A percentile compares a stretch with the other conserved stretches of the same genome.
Evolutionary conservation across 2,329 filamentous ascomycete genomes (phyloP).

Genomic region (Aspergillus tubingensis): DNA sequence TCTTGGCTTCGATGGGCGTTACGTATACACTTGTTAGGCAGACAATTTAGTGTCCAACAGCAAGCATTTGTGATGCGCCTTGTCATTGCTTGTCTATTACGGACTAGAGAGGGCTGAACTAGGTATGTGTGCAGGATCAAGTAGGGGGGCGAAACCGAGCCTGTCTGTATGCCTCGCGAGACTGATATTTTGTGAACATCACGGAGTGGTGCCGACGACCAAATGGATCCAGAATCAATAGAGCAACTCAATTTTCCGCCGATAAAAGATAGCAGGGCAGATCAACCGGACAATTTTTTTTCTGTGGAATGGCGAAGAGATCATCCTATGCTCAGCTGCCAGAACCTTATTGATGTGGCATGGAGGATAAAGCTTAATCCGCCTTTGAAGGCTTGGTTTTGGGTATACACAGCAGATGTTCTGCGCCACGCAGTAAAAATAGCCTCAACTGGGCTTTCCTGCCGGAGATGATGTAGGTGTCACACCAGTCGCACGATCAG

Average conservation of each 20-base stretch:
- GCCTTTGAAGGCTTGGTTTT: not conserved
- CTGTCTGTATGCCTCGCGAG: not conserved
- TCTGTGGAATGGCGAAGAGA: not conserved
- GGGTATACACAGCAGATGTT: not conserved
- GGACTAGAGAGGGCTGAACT: not conserved
- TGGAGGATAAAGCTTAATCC: conserved; percentile 15
- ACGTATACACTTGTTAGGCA: conserved; percentile 8
- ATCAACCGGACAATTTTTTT: conserved; percentile 4
- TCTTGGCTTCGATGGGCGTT: conserved; percentile 2
- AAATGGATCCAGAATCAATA: not conserved
- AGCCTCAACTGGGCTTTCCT: not conserved
- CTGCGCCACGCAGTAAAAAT: not conserved
- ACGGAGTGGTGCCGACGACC: not conserved
- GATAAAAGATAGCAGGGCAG: not conserved
- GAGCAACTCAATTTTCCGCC: not conserved
- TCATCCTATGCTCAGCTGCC: not conserved
- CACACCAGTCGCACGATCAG: not conserved
- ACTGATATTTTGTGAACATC: not conserved
- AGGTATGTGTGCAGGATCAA: not conserved
- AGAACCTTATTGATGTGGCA: conserved; percentile 8
- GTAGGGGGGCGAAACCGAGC: not conserved
- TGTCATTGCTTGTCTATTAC: not conserved
- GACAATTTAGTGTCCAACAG: not conserved
- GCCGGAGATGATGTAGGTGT: not conserved
- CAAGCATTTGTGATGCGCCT: not conserved